phyloP scores from a whole-genome alignment of 306 rosid species.

The Pachyrhizus erosus region DNA sequence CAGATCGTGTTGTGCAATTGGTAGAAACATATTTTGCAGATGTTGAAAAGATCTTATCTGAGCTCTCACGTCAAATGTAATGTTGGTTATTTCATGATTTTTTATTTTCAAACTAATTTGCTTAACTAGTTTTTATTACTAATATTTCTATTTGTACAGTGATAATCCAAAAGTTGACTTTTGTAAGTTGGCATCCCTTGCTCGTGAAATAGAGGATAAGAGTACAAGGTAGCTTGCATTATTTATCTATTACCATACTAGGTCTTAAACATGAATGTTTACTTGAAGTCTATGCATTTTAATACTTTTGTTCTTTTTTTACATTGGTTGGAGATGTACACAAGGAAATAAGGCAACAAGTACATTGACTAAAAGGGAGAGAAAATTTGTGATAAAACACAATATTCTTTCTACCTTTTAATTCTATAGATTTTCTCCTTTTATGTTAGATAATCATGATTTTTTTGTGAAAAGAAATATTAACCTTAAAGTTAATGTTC shows the following conservation, averaged over 20 bases:
- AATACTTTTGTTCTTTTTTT: not conserved
- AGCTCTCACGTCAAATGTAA: slow-evolving; percentile 55
- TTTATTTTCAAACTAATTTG: slow-evolving; percentile 13
- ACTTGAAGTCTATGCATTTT: not conserved
- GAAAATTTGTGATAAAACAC: not conserved
- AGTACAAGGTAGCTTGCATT: slow-evolving; percentile 57
- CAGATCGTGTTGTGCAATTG: slow-evolving; percentile 41
- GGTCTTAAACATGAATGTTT: not conserved
- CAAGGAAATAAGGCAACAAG: not conserved
- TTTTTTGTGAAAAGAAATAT: no score
- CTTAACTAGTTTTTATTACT: slow-evolving; percentile 28
- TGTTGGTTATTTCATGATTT: slow-evolving; percentile 30
- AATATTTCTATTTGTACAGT: slow-evolving; percentile 41
- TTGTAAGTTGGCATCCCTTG: slow-evolving; percentile 50
- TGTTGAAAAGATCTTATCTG: slow-evolving; percentile 50
- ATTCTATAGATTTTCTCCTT: no score
- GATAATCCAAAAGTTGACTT: slow-evolving; percentile 48
- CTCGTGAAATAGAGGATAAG: slow-evolving; percentile 48
- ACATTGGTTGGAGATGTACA: not conserved
- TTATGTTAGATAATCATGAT: no score
- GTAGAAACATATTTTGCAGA: slow-evolving; percentile 53
- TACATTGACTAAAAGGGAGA: not conserved
- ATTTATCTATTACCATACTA: slow-evolving; percentile 1
- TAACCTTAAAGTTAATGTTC: no score
- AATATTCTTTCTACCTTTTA: not conserved